phyloP scores from a whole-genome alignment of 331 rosid species.

The Quercus phellos region DNA sequence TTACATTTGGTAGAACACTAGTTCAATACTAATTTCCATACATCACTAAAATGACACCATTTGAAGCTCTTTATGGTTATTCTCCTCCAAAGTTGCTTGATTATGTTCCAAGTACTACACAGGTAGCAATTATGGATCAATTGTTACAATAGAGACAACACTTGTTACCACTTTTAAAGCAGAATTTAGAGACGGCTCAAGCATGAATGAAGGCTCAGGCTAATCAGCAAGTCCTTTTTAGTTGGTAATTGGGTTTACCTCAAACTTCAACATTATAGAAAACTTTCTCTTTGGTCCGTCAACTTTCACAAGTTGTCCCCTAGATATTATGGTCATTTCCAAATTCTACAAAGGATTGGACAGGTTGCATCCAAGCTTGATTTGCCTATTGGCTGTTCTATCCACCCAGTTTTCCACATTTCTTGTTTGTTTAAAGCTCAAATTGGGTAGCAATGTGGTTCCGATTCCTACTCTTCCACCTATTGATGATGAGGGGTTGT shows the following conservation, averaged over 20 bases:
- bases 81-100: background rate
- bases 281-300: background rate
- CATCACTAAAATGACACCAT: background rate
- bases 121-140: background rate
- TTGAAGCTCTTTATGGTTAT: background rate
- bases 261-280: background rate
- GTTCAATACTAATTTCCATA: background rate
- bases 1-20: background rate
- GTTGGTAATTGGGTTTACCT: background rate
- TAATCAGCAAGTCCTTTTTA: background rate
- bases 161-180: background rate
- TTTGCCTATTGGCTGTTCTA: background rate
- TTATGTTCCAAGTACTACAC: background rate
- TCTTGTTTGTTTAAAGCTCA: no score
- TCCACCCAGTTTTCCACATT: background rate
- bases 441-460: no score
- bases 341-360: background rate
- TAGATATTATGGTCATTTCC: background rate
- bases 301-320: background rate
- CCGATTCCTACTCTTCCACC: no score
- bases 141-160: rapidly evolving
- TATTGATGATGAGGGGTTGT: no score
- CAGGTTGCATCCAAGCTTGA: background rate
- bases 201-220: background rate
- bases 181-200: background rate